A percentile compares a stretch with the other conserved stretches of the same genome.
phyloP scores from a whole-genome alignment of 176 grass and related monocot genomes.

The Lolium multiflorum region DNA sequence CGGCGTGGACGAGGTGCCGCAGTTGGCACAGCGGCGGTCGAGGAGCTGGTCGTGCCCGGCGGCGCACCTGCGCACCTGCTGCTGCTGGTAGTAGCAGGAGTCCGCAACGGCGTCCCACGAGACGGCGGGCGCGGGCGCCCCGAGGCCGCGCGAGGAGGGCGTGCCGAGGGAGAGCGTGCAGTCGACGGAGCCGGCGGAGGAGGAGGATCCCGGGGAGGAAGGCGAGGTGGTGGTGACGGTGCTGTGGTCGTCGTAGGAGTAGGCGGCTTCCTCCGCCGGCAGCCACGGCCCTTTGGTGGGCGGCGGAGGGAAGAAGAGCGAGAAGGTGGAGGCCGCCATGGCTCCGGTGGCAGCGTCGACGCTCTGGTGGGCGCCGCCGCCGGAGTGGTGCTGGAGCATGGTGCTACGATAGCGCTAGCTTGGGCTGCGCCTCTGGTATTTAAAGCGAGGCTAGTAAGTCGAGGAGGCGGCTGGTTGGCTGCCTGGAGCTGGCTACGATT shows the following conservation, averaged over 20 bases:
- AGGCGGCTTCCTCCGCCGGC: not conserved
- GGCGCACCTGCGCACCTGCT: not conserved
- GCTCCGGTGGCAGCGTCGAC: not conserved
- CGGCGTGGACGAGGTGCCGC: conserved; percentile 89
- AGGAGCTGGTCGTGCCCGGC: conserved; percentile 22
- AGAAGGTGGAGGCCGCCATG: conserved; percentile 41
- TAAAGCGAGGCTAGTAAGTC: not conserved
- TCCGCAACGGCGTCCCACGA: conserved; percentile 37
- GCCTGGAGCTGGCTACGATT: not conserved
- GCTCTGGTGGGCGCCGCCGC: not conserved
- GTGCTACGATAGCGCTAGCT: not conserved
- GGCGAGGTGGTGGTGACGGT: conserved; percentile 36
- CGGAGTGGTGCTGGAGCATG: conserved; percentile 28
- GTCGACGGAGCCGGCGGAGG: conserved; percentile 59
- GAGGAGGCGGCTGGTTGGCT: not conserved
- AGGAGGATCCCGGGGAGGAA: conserved; percentile 41
- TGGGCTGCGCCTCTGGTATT: not conserved
- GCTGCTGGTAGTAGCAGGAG: conserved; percentile 30
- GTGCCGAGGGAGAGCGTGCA: conserved; percentile 94
- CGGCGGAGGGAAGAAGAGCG: conserved; percentile 47
- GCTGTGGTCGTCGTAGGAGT: conserved; percentile 50
- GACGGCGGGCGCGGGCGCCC: not conserved
- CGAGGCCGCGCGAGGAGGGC: conserved; percentile 49
- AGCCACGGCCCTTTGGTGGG: not conserved
- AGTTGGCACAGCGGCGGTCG: conserved; percentile 89